Conservation (phyloP, 2,329 filamentous ascomycete species). For the Clonostachys chloroleuca region DNA sequence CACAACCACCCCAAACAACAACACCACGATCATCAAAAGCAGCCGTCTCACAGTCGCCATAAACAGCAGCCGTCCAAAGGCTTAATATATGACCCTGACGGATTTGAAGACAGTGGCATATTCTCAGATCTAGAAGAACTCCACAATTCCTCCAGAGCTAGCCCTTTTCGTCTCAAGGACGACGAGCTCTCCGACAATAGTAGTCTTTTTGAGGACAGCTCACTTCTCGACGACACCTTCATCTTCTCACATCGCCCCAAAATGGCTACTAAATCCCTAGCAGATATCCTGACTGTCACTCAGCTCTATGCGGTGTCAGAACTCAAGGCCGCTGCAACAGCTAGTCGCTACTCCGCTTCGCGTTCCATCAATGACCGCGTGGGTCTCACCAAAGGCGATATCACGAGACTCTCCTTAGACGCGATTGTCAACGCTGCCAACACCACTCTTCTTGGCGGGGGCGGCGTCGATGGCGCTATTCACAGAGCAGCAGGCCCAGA, state of each 20-base stretch:
- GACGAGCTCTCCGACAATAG: too few relatives aligned
- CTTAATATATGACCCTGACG: too few relatives aligned
- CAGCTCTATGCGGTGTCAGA: slow-evolving; percentile 57
- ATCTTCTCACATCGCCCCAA: slow-evolving; percentile 5
- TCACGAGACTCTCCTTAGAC: slow-evolving; percentile 73
- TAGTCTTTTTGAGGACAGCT: too few relatives aligned
- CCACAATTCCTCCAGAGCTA: too few relatives aligned
- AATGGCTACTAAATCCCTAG: slow-evolving; percentile 33
- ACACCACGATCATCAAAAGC: too few relatives aligned
- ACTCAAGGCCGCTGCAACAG: slow-evolving; percentile 8
- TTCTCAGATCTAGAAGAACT: too few relatives aligned
- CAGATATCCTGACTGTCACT: slow-evolving; percentile 58
- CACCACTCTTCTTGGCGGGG: slow-evolving; percentile 70
- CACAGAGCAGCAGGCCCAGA: slow-evolving; percentile 72
- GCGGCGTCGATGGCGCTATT: slow-evolving; percentile 88
- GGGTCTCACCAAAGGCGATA: slow-evolving; percentile 69
- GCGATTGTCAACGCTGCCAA: slow-evolving; percentile 96
- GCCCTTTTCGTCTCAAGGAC: too few relatives aligned
- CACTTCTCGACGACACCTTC: too few relatives aligned
- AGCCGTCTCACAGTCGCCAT: too few relatives aligned
- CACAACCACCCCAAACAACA: too few relatives aligned
- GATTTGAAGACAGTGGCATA: too few relatives aligned
- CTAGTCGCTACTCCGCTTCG: slow-evolving; percentile 26
- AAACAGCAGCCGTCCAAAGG: too few relatives aligned
- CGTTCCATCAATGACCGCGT: slow-evolving; percentile 64